Evolutionary conservation across 164 flowering plant species (phyloP).

Genomic region (Vitis vinifera): ASM3070453v1 NC_081811.1:4454001-4454500

Average conservation of each 20-base stretch:
- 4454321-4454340: no score
- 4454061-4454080: not conserved
- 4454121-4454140: not conserved
- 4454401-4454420: no score
- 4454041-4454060: conserved; percentile 12
- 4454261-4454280: not conserved
- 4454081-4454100: not conserved
- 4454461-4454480: no score
- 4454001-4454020: conserved; percentile 50
- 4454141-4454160: not conserved
- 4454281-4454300: no score
- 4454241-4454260: not conserved
- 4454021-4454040: conserved; percentile 55
- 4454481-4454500: no score
- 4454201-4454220: not conserved
- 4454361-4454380: no score
- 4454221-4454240: not conserved
- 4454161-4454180: not conserved
- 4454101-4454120: not conserved
- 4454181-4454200: not conserved
- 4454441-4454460: no score
- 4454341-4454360: no score
- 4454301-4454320: no score
- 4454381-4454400: no score
- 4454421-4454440: no score